A percentile compares a stretch with the other conserved stretches of the same genome.
These are phyloP conservation scores for Suillus fuscotomentosus DNA, from an alignment of 768 basidiomycete genomes.

Conservation along the genomic window DNA sequence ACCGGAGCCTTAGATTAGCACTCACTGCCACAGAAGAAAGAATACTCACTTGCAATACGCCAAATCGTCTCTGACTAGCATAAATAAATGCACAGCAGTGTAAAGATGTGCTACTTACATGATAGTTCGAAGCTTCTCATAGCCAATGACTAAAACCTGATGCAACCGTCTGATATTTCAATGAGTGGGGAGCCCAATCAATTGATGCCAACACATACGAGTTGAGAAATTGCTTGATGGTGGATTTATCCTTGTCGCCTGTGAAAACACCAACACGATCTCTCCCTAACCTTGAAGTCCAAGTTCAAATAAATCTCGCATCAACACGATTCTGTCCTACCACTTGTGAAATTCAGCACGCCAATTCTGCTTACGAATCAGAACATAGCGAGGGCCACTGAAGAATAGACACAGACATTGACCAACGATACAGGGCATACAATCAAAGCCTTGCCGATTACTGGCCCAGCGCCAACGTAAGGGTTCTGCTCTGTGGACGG, in stretches of 20 bases:
- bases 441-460: slow-evolving; percentile 80
- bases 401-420: slow-evolving; percentile 49
- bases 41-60: slow-evolving; percentile 59
- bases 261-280: slow-evolving; percentile 57
- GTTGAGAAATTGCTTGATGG: slow-evolving; percentile 71
- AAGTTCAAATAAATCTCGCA: slow-evolving; percentile 10
- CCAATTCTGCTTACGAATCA: slow-evolving; percentile 70
- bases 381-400: not conserved
- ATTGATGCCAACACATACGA: slow-evolving; percentile 45
- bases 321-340: slow-evolving; percentile 41
- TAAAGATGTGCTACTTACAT: slow-evolving; percentile 50
- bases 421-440: slow-evolving; percentile 93
- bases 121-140: slow-evolving; percentile 83
- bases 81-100: slow-evolving; percentile 4
- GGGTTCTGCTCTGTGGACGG: slow-evolving; percentile 72
- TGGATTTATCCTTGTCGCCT: slow-evolving; percentile 55
- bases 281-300: slow-evolving; percentile 44
- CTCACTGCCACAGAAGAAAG: not conserved
- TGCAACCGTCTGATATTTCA: slow-evolving; percentile 54
- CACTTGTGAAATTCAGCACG: slow-evolving; percentile 94
- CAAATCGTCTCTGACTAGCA: slow-evolving; percentile 46
- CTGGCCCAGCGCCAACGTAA: slow-evolving; percentile 54
- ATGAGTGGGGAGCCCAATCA: slow-evolving; percentile 1
- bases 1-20: not conserved
- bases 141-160: slow-evolving; percentile 91